These are phyloP conservation scores for Nitzschia palea DNA, from an alignment of 108 stramenopile species.

Conservation along the genomic window DNA sequence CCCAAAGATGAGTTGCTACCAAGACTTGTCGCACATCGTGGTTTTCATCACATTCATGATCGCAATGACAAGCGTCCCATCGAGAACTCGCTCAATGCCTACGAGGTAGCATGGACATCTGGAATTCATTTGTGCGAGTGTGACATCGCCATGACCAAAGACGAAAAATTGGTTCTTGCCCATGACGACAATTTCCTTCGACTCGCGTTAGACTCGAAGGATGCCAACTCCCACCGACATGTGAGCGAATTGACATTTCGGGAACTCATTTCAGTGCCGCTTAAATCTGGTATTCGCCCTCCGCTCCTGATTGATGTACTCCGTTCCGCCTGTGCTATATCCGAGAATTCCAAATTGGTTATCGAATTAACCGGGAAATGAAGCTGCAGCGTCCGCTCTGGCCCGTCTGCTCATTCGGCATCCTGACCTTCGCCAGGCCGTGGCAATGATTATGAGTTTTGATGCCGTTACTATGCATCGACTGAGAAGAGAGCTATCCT, in stretches of 20 bases:
- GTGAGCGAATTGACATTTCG: slow-evolving; percentile 68
- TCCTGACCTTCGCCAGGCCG: slow-evolving; percentile 54
- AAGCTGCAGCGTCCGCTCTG: slow-evolving; percentile 61
- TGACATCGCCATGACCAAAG: slow-evolving; percentile 76
- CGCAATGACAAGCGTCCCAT: slow-evolving; percentile 60
- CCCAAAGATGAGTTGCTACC: slow-evolving; percentile 7
- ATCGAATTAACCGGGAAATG: slow-evolving; percentile 82
- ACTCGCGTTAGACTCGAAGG: slow-evolving; percentile 52
- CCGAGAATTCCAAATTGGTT: slow-evolving; percentile 51
- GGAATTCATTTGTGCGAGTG: slow-evolving; percentile 80
- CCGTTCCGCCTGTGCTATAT: slow-evolving; percentile 61
- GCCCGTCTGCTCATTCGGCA: slow-evolving; percentile 59
- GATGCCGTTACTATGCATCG: slow-evolving; percentile 74
- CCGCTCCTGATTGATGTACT: slow-evolving; percentile 76
- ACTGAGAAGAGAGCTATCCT: slow-evolving; percentile 46
- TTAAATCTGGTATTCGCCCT: slow-evolving; percentile 67
- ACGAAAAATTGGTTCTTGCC: slow-evolving; percentile 72
- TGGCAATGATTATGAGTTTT: slow-evolving; percentile 75
- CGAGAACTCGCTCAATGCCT: slow-evolving; percentile 70
- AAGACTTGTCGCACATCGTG: slow-evolving; percentile 68
- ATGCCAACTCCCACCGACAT: slow-evolving; percentile 36
- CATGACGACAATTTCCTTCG: slow-evolving; percentile 74
- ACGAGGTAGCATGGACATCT: slow-evolving; percentile 71
- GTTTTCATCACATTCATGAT: slow-evolving; percentile 67
- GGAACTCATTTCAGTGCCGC: slow-evolving; percentile 65